Evolutionary conservation across 2,329 filamentous ascomycete species (phyloP).

Genomic region (Hymenoscyphus infarciens): DNA sequence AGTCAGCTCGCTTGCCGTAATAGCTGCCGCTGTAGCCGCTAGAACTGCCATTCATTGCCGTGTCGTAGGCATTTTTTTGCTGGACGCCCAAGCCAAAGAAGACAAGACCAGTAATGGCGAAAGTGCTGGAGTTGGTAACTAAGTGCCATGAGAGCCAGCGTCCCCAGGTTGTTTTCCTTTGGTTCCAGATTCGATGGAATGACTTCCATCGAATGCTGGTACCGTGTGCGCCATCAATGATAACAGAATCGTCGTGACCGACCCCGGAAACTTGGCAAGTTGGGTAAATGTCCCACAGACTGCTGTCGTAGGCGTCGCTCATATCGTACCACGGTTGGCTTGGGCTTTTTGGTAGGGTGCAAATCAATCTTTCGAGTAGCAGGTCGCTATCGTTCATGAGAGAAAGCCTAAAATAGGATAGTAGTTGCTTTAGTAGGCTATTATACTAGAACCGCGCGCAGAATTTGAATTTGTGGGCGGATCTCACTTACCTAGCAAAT

Average conservation of each 20-base stretch:
- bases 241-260: constrained; percentile 33
- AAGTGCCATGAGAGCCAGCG: too few relatives aligned
- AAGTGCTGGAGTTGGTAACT: too few relatives aligned
- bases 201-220: constrained; percentile 36
- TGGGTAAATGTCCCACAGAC: constrained; percentile 36
- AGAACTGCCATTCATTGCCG: too few relatives aligned
- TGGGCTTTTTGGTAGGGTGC: constrained; percentile 19
- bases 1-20: too few relatives aligned
- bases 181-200: constrained; percentile 28
- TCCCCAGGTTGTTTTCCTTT: too few relatives aligned
- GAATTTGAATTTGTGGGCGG: too few relatives aligned
- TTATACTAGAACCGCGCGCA: too few relatives aligned
- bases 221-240: constrained; percentile 34
- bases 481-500: constrained; percentile 22
- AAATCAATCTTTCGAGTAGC: constrained; percentile 34
- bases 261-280: constrained; percentile 35
- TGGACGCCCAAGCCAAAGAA: too few relatives aligned
- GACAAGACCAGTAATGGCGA: too few relatives aligned
- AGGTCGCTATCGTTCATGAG: constrained; percentile 35
- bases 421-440: neutral
- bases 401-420: constrained; percentile 24
- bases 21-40: too few relatives aligned
- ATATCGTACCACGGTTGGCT: constrained; percentile 11
- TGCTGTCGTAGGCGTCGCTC: constrained; percentile 31
- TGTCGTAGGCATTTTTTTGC: too few relatives aligned